Base-by-base conservation (phyloP, 202 grass and related monocot genomes). In the Elaeis oleifera region DNA sequence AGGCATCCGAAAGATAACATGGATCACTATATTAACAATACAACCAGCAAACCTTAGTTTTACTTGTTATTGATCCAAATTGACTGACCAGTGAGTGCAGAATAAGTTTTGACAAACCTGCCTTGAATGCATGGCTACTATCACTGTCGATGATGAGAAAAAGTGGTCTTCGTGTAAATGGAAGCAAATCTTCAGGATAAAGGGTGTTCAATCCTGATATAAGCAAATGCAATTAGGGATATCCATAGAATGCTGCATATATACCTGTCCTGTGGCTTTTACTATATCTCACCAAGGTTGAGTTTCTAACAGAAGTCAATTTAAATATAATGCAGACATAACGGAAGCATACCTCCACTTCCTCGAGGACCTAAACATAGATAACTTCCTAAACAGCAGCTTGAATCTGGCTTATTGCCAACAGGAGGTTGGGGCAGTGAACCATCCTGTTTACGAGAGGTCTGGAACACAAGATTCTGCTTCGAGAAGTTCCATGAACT, bases 61-160 rank as follows among this genome's bases (percentile, higher is more conserved):
- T 14, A 14, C 36, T 3, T 13, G 5, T 26, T 26, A 9, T 8
- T 64, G 6, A 6, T 44, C 36, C 8, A 44, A 44, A 44, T 44
- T 44, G 11, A 67, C 65, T 18, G 51, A 53, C 56, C 77, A 85
- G 52, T 9, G 85, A 77, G 64, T 59, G n/a, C 60, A 90, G 81
- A 89, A 61, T 78, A 97, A 88, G 87, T 90, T 90, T 78, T 81
- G 79, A 97, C 92, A 97, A 97, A 89, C 82, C 88, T 94, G 88
- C 94, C 88, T 99, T 99, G 85, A 99, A 99, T 86, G 88, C 88
- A 68, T 89, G 83, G 66, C 94, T 94, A 78, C 82, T 99, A 73
- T 94, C 88, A 64, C 94, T 94, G 36, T 99, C 94, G 17, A 94
- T 77, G 71, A 99, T 75, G 75, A 99, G 83, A 68, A 99, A 94